Evolutionary conservation across 495 filamentous ascomycete species (phyloP).

Genomic region (Xylaria castorea): DNA sequence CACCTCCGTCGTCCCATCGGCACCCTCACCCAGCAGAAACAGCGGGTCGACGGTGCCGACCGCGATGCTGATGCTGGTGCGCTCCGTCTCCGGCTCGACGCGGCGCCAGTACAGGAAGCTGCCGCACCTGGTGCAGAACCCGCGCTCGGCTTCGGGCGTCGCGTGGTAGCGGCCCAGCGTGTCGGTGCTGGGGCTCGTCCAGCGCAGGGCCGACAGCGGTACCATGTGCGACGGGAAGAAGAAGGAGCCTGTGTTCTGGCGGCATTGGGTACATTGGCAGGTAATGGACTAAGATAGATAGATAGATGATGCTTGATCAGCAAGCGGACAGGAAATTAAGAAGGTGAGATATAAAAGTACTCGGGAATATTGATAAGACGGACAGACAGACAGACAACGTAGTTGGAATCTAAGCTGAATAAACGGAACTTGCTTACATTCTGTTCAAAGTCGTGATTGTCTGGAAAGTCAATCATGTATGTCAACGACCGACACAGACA

Average conservation of each 20-base stretch:
- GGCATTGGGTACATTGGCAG: slow-evolving; percentile 53
- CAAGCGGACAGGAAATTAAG: background rate
- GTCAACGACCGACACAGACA: slow-evolving; percentile 48
- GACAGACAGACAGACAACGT: no score
- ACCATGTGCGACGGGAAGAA: slow-evolving; percentile 41
- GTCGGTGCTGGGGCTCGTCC: slow-evolving; percentile 27
- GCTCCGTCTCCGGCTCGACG: slow-evolving; percentile 8
- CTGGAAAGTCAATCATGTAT: slow-evolving; percentile 46
- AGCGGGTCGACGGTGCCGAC: slow-evolving; percentile 47
- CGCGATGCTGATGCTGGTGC: slow-evolving; percentile 34
- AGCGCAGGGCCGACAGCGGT: slow-evolving; percentile 31
- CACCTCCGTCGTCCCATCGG: slow-evolving; percentile 24
- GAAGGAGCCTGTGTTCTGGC: slow-evolving; percentile 44
- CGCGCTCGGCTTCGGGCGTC: slow-evolving; percentile 41
- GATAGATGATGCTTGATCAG: background rate
- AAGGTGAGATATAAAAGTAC: background rate
- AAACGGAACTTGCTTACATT: slow-evolving; percentile 31
- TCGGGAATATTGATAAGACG: background rate
- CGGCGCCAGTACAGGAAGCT: slow-evolving; percentile 47
- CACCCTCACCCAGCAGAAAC: slow-evolving; percentile 44
- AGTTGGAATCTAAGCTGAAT: background rate
- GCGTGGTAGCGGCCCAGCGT: slow-evolving; percentile 42
- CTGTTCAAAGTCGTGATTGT: slow-evolving; percentile 44
- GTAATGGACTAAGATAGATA: slow-evolving; percentile 44
- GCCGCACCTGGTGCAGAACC: slow-evolving; percentile 47